Percentiles rank a stretch among this genome's conserved stretches.
Conservation (phyloP, 2,329 filamentous ascomycete species). For the Ilyonectria sp. region DNA sequence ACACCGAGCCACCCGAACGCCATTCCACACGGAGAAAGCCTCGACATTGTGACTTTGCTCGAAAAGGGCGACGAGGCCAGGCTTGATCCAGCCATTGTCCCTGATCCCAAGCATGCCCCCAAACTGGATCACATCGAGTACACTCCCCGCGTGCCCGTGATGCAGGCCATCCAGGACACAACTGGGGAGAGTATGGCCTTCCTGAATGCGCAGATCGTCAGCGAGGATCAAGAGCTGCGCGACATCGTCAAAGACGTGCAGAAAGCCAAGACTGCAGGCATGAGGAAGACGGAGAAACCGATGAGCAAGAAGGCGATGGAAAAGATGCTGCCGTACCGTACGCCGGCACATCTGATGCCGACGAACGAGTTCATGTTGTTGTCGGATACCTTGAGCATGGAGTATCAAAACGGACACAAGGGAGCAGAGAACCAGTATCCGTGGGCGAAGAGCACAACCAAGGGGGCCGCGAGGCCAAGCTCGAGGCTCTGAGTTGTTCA, state of each 20-base stretch:
- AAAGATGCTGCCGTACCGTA: conserved; percentile 55
- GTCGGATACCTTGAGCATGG: conserved; percentile 51
- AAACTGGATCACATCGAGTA: conserved; percentile 76
- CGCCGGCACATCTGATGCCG: conserved; percentile 52
- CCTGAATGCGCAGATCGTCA: conserved; percentile 87
- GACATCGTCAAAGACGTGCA: conserved; percentile 77
- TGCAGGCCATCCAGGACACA: conserved; percentile 76
- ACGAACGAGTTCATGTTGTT: conserved; percentile 56
- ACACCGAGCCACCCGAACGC: conserved; percentile 86
- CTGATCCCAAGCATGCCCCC: conserved; percentile 68
- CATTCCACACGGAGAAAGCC: conserved; percentile 87
- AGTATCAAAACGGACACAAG: conserved; percentile 39
- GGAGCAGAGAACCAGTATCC: conserved; percentile 45
- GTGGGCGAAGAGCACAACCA: conserved; percentile 44
- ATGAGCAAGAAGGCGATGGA: conserved; percentile 47
- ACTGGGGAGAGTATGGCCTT: conserved; percentile 70
- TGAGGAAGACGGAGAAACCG: conserved; percentile 42
- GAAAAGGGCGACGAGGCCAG: conserved; percentile 77
- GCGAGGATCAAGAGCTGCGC: conserved; percentile 79
- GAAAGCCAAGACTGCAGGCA: conserved; percentile 50
- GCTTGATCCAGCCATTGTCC: conserved; percentile 76
- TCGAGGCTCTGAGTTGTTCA: conserved; percentile 44
- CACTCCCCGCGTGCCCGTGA: conserved; percentile 80
- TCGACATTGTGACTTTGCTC: conserved; percentile 87
- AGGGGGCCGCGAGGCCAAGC: conserved; percentile 42